Base-by-base conservation (phyloP, 352 stramenopile species). In the Phytopythium vexans region DNA sequence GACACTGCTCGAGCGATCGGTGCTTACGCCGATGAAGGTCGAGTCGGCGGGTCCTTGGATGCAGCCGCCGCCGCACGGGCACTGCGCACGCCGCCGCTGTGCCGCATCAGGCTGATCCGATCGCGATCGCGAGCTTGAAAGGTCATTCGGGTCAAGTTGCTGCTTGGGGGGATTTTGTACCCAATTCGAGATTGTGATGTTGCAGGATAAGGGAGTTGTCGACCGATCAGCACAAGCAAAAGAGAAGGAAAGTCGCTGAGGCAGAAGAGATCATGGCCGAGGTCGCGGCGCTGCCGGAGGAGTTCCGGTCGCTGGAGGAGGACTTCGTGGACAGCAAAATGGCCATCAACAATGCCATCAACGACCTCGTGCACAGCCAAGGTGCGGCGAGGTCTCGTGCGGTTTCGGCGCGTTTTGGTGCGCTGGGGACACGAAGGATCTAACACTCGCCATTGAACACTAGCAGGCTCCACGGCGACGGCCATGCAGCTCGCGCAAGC, bases 271-370 rank as follows among this genome's bases (percentile, higher is more conserved):
- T 54, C 48, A 70, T 71, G 64, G 58, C 60, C 52, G 66, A 49
- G 37, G 53, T 37, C 14, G 51, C 51, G 51, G 68, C 68, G 40
- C 70, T 88, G 54, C 76, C 76, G 31, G 56, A 64, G 6, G 69
- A 83, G 58, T 92, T 92, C 57, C 62, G 71, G 49, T 79, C 73
- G 46, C 72, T 89, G 16, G 82, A 89, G 64, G 82, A 86, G 56
- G 78, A 92, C 62, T 92, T 88, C 47, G 74, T 92, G 44, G 78
- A 92, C 41, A 79, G 73, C 66, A 92, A 92, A 66, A 88, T 88
- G 56, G 66, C 76, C 21, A 88, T 92, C 49, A 92, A 92, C 65
- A 89, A 92, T 67, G 74, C 55, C 44, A 77, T 92, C 49, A 81
- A 77, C 49, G 72, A 80, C 14, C 80, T 92, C 7, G 45, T 87